Evolutionary conservation across 768 basidiomycete genomes (phyloP).

Genomic region (Suillus clintonianus): DNA sequence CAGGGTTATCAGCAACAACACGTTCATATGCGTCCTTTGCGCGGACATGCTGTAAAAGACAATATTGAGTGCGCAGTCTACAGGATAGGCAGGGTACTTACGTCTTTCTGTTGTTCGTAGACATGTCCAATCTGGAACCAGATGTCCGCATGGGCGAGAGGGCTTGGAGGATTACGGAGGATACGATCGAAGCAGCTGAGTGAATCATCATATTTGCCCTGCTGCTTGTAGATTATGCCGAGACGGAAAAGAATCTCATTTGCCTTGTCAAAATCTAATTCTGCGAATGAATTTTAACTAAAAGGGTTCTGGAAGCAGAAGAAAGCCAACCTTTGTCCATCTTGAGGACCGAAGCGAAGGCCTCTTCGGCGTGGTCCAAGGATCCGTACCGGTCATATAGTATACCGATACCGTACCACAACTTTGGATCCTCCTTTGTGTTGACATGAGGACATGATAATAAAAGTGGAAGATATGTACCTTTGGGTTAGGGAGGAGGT

Average conservation of each 20-base stretch:
- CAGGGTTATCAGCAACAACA: conserved; percentile 89
- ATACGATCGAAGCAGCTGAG: conserved; percentile 96
- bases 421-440: conserved; percentile 86
- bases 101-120: conserved; percentile 96
- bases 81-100: conserved; percentile 38
- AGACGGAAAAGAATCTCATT: conserved; percentile 98
- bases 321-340: conserved; percentile 88
- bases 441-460: conserved; percentile 12
- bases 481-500: conserved; percentile 94
- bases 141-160: conserved; percentile 95
- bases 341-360: conserved; percentile 91
- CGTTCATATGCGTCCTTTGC: conserved; percentile 97
- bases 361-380: conserved; percentile 98
- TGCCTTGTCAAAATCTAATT: conserved; percentile 91
- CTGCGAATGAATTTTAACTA: conserved; percentile 32
- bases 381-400: conserved; percentile 98
- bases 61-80: conserved; percentile 13
- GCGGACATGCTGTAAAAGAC: conserved; percentile 63
- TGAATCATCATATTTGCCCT: conserved; percentile 88
- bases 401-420: conserved; percentile 99
- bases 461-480: too few relatives aligned
- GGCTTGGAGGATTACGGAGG: conserved; percentile 91
- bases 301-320: neutral
- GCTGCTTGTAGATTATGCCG: conserved; percentile 99
- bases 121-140: conserved; percentile 99